phyloP scores from a whole-genome alignment of 495 filamentous ascomycete genomes.

The Thozetella sp. region DNA sequence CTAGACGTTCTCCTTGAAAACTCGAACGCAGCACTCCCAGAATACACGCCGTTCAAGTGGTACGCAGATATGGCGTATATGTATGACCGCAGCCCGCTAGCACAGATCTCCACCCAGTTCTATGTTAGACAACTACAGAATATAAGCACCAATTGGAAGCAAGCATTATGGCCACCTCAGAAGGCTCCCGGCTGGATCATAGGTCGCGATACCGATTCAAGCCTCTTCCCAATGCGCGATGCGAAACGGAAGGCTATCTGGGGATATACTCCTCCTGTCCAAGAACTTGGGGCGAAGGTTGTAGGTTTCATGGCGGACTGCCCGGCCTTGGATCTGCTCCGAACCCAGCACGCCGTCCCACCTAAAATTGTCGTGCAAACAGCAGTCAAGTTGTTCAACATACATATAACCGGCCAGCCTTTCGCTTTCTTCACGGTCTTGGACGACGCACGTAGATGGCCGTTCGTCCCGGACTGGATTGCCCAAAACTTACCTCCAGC shows the following conservation, averaged over 20 bases:
- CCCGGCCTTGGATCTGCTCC: background rate
- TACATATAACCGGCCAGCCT: background rate
- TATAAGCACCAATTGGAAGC: background rate
- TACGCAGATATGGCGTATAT: background rate
- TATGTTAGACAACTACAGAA: background rate
- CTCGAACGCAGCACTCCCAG: background rate
- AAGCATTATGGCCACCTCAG: background rate
- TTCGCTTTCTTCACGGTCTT: background rate
- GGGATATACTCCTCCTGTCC: background rate
- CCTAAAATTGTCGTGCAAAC: background rate
- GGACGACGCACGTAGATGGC: background rate
- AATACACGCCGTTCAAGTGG: background rate
- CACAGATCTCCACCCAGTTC: background rate
- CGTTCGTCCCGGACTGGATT: background rate
- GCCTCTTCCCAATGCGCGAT: background rate
- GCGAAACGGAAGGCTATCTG: background rate
- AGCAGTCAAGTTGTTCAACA: background rate
- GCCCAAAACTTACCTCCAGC: background rate
- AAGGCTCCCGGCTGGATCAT: background rate
- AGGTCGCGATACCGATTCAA: background rate
- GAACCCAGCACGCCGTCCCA: background rate
- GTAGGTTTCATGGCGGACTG: background rate
- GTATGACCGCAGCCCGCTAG: background rate
- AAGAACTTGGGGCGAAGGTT: background rate
- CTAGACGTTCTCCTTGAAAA: background rate